These are phyloP conservation scores for Persicaria maculosa DNA, from an alignment of 148 eudicot genomes.

Conservation along the genomic window DNA sequence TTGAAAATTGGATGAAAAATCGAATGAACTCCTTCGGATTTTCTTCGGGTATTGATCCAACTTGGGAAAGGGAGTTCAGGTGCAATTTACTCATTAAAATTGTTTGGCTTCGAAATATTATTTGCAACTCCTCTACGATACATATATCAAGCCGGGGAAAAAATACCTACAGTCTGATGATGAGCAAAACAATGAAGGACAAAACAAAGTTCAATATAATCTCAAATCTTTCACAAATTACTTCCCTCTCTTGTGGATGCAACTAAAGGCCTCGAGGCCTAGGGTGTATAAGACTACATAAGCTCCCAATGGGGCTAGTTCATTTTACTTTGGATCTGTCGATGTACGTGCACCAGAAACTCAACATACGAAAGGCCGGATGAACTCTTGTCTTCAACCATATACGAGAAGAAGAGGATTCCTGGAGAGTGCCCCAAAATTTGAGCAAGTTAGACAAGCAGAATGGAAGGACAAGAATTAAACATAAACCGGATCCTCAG, in stretches of 20 bases:
- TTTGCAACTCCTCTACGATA: background rate
- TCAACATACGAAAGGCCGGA: constrained; percentile 82
- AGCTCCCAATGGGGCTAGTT: background rate
- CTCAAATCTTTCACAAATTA: background rate
- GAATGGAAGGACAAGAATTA: background rate
- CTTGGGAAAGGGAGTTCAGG: no score
- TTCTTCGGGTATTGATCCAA: no score
- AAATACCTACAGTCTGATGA: background rate
- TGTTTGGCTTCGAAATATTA: background rate
- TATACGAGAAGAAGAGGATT: constrained; percentile 62
- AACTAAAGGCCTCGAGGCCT: constrained; percentile 7
- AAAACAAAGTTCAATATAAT: background rate
- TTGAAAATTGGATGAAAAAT: no score
- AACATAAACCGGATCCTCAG: background rate
- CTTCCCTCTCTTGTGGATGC: background rate
- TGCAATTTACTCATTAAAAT: background rate
- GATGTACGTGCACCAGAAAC: constrained; percentile 83
- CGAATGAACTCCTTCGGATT: no score
- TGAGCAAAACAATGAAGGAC: background rate
- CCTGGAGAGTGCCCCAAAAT: constrained; percentile 36
- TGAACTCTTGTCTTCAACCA: constrained; percentile 82
- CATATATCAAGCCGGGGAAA: background rate
- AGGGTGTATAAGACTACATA: background rate
- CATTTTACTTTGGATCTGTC: constrained; percentile 88
- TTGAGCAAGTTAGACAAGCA: no score